These are phyloP conservation scores for Plasmodium malariae DNA, from an alignment of 169 alveolate species.

Conservation along the genomic window DNA sequence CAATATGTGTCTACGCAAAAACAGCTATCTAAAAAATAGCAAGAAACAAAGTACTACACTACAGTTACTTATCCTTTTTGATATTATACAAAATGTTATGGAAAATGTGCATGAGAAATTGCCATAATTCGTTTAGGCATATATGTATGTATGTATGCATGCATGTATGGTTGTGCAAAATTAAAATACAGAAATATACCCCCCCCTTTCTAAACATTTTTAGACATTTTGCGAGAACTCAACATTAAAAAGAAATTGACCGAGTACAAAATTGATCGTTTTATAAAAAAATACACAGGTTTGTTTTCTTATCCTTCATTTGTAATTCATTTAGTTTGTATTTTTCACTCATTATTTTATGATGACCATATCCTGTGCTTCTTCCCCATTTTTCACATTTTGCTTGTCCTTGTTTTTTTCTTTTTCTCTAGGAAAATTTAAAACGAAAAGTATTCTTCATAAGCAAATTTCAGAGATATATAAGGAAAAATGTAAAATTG, in stretches of 20 bases:
- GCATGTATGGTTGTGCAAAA: background rate
- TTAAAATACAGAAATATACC: background rate
- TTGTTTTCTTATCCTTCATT: background rate
- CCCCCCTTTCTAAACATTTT: background rate
- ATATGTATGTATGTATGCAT: background rate
- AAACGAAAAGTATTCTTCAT: slow-evolving; percentile 20
- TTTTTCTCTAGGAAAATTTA: slow-evolving; percentile 22
- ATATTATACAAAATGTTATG: too few relatives aligned
- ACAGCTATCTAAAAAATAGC: slow-evolving; percentile 8
- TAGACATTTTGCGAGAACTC: slow-evolving; percentile 57
- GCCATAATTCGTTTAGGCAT: too few relatives aligned
- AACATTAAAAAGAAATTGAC: slow-evolving; percentile 22
- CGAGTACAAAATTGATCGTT: slow-evolving; percentile 19
- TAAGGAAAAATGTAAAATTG: slow-evolving; percentile 31
- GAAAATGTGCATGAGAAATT: too few relatives aligned
- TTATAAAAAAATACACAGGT: slow-evolving; percentile 64
- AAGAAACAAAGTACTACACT: slow-evolving; percentile 22
- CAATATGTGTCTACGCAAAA: slow-evolving; percentile 17
- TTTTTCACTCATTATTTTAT: background rate
- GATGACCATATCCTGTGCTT: background rate
- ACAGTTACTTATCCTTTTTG: background rate
- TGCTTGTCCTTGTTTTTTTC: background rate
- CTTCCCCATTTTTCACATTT: background rate
- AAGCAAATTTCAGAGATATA: slow-evolving; percentile 34
- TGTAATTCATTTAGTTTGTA: background rate